Percentiles rank a stretch among this genome's conserved stretches.
Conservation (phyloP, 2,329 filamentous ascomycete species). For the Sclerotinia subarctica region DNA sequence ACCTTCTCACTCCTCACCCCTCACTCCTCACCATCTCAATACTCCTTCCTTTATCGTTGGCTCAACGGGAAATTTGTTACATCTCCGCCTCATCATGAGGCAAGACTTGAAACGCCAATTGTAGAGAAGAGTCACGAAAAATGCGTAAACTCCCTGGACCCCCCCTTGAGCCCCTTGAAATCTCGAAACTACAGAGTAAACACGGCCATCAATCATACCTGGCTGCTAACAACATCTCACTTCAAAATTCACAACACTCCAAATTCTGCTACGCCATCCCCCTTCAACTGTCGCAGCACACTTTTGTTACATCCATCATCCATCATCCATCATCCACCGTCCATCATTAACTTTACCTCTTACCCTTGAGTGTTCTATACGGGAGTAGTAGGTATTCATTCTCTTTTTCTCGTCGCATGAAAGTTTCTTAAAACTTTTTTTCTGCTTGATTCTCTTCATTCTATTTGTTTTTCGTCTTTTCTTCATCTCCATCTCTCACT, state of each 20-base stretch:
- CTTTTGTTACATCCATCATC: not conserved
- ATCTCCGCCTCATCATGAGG: slow-evolving; percentile 28
- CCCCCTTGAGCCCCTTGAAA: slow-evolving; percentile 4
- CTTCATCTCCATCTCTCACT: not conserved
- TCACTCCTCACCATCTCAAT: too few relatives aligned
- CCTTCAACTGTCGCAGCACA: not conserved
- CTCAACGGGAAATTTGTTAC: slow-evolving; percentile 14
- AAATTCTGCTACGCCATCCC: not conserved
- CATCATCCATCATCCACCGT: not conserved
- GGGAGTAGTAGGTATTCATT: not conserved
- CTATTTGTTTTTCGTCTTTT: not conserved
- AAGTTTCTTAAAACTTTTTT: not conserved
- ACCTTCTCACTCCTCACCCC: not conserved
- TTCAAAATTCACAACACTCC: not conserved
- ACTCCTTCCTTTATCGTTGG: not conserved
- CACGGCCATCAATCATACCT: too few relatives aligned
- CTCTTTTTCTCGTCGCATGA: slow-evolving; percentile 3
- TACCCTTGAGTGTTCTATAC: not conserved
- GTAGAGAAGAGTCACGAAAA: slow-evolving; percentile 17
- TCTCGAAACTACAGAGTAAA: too few relatives aligned
- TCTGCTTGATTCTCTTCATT: not conserved
- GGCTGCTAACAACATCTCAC: too few relatives aligned
- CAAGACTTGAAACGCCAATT: slow-evolving; percentile 25
- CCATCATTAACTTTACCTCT: not conserved
- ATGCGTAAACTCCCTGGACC: too few relatives aligned